These are phyloP conservation scores for Geotrichum histeridarum DNA, from an alignment of 1,139 yeast species.

Conservation along the genomic window DNA sequence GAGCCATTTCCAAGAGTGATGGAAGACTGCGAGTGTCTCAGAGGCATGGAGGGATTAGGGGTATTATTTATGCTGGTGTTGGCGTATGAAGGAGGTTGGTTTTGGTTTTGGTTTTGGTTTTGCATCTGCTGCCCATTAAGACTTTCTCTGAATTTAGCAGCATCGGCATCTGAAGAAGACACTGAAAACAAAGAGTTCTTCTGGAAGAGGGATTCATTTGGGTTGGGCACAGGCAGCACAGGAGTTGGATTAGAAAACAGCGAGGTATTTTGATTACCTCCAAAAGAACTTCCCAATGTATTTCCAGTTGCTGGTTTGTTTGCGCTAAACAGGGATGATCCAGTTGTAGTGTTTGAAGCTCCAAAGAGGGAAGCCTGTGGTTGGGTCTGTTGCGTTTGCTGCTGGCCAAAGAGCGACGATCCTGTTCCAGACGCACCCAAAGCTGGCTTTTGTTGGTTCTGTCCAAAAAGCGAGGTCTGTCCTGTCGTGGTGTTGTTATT, in stretches of 20 bases:
- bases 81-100: not conserved
- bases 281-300: not conserved
- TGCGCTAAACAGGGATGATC: not conserved
- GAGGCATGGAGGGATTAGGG: conserved; percentile 3
- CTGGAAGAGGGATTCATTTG: conserved; percentile 14
- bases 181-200: conserved; percentile 13
- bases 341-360: not conserved
- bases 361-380: not conserved
- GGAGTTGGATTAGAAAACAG: conserved; percentile 5
- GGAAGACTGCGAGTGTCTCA: conserved; percentile 14
- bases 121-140: conserved; percentile 3
- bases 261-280: not conserved
- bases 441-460: conserved; percentile 2
- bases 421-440: not conserved
- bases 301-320: not conserved
- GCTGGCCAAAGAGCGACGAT: conserved; percentile 2
- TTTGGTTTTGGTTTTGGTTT: not conserved
- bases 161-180: conserved; percentile 14
- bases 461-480: not conserved
- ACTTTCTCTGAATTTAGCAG: conserved; percentile 10
- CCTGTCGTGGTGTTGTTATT: not conserved
- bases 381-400: conserved; percentile 7
- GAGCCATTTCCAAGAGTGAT: conserved; percentile 5
- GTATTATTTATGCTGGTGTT: not conserved
- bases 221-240: not conserved